Base-by-base conservation (phyloP, 2,329 filamentous ascomycete genomes). In the Diplodia sapinea region DNA sequence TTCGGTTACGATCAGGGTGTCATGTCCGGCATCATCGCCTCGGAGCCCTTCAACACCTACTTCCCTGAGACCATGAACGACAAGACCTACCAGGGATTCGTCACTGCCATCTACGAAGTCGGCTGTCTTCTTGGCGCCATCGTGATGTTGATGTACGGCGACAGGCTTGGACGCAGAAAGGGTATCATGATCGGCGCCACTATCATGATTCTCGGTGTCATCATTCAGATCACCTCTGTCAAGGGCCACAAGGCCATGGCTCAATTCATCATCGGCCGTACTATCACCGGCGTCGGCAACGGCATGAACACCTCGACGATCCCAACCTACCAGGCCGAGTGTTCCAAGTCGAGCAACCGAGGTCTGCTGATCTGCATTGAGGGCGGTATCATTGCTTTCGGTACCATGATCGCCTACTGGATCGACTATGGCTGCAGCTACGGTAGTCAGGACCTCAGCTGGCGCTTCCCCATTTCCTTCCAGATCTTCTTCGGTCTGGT, bases 281-380 rank as follows among this genome's bases (percentile, higher is more conserved):
- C 81, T 4, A 79, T 86, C 61, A 86, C 84, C 20, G 84, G 84
- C 65, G 74, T 86, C 23, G 84, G 84, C 6, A 86, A 86, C 69
- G 84, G 84, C 23, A 85, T 86, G 77, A 86, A 86, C 74, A 86
- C 83, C 3, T 82, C 81, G 0, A 85, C 83, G 0, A 85, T 85
- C 38, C 84, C 84, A 2, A 84, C 82, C 6, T 86, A 85, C 71
- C 83, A 85, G 75, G 82, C 83, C 7, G 84, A 86, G 71, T 85
- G 83, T 70, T 83, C 83, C 4, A 81, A 79, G 67, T 83, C 86
- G 0, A 84, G 82, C 71, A 88, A 87, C 75, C 83, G 87, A 70
- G 87, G 87, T 70, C 82, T 87, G 40, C 76, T 88, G 65, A 88
- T 88, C 71, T 88, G 86, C 74, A 86, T 88, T 57, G 86, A 83